These are phyloP conservation scores for Leccinum solheimii DNA, from an alignment of 1,284 basidiomycete species.

Conservation along the genomic window DNA sequence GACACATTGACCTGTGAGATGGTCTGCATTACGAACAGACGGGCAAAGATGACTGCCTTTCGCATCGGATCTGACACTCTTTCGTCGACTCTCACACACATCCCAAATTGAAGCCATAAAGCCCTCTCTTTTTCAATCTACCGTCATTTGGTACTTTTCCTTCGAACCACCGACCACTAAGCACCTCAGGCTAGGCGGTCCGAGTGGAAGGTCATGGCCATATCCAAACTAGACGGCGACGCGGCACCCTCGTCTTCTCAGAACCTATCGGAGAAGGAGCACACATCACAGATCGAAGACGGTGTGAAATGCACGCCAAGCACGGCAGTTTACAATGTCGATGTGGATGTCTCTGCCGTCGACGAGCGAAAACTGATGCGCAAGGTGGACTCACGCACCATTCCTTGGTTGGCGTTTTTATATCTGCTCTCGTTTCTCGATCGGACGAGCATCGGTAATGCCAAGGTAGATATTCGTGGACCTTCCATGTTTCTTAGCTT, in stretches of 20 bases:
- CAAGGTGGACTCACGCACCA: slow-evolving; percentile 63
- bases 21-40: background rate
- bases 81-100: background rate
- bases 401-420: slow-evolving; percentile 73
- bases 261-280: slow-evolving; percentile 20
- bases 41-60: background rate
- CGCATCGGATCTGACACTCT: background rate
- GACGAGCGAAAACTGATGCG: slow-evolving; percentile 65
- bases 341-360: slow-evolving; percentile 53
- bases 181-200: background rate
- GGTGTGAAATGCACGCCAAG: background rate
- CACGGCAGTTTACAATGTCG: slow-evolving; percentile 45
- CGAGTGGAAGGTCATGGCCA: background rate
- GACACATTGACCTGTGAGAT: background rate
- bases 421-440: slow-evolving; percentile 78
- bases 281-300: slow-evolving; percentile 10
- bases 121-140: background rate
- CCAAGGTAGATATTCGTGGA: slow-evolving; percentile 46
- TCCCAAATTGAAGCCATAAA: background rate
- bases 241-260: background rate
- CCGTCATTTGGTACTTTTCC: background rate
- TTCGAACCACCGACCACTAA: background rate
- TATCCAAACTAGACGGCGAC: background rate
- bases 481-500: background rate
- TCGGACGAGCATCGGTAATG: slow-evolving; percentile 81